Evolutionary conservation across 495 filamentous ascomycete species (phyloP), one percentile per base, ranked within the genome.

Genomic region (Aspergillus sclerotioniger): DNA sequence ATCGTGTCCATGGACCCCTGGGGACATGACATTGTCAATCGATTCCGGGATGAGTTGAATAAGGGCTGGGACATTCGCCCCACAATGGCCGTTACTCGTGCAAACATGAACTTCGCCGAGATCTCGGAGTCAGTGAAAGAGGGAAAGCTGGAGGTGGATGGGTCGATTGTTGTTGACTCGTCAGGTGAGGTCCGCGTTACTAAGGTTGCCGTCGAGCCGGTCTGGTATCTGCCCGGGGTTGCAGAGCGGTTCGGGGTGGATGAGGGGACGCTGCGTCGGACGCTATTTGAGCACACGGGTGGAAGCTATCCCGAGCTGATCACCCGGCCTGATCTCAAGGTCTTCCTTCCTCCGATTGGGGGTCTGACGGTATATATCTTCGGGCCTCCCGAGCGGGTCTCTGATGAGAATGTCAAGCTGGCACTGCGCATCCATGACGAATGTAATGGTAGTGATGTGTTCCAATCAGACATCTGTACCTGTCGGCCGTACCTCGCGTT

Each of bases 391-490:
- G 89, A 91, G 41, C 93, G 91, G 62, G 91, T 98, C 82, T 87
- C 91, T 16, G 90, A 98, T 67, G 85, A 90, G 45, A 90, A 88
- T 45, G 90, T 90, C 51, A 84, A 83, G 58, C 80, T 98, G 47
- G 88, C 94, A 28, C 80, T 98, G 58, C 90, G 94, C 51, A 88
- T 98, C 47, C 94, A 98, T 72, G 94, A 98, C 72, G 94, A 97
- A 76, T 92, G 92, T 77, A 98, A 98, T 71, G 93, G 94, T 54
- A 92, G 89, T 71, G 94, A 98, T 80, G 94, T 98, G 53, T 98
- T 98, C 73, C 92, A 96, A 57, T 96, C 91, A 33, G 94, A 98
- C 72, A 98, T 98, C 70, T 98, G 94, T 76, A 98, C 94, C 28
- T 97, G 94, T 73, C 85, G 94, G 44, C 94, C 94, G 32, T 98